Evolutionary conservation across 176 grass and related monocot genomes (phyloP), one percentile per base, ranked within the genome.

Genomic region (Themeda triandra): DNA sequence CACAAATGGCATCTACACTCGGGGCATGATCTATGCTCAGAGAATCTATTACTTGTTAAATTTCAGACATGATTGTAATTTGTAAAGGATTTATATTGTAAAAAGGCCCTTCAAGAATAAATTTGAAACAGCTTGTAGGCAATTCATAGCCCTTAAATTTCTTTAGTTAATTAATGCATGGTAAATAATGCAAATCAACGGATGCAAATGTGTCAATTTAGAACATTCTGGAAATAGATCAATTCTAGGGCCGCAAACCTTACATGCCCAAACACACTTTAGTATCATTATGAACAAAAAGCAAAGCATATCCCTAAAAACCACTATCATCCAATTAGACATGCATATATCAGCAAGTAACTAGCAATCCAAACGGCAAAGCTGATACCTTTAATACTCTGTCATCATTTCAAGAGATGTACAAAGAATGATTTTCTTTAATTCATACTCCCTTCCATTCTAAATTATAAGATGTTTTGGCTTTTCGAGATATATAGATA

Each of bases 1-100:
- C 46, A 45, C 62, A 75, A n/a, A 87, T 66, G 32, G 31, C 59
- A 65, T 77, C 27, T 69, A 70, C 40, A 78, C 19, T 53, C 65
- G 41, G 30, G 53, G 54, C 58, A 81, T 40, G 77, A 64, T 49
- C 31, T 49, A 41, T 25, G 80, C 10, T 56, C 7, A 8, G 6
- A 79, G 80, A 42, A 88, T 37, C 37, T 73, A 73, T 40, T 27
- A 78, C n/a, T 3, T 24, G 37, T 12, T 63, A 49, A 41, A 21
- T 59, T 28, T 18, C 49, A 63, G 7, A 70, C 59, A 76, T 42
- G 54, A 82, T 44, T 44, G 37, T 14, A 83, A 33, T 72, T 44
- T 44, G 27, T 14, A 83, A 46, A 63, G 35, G 40, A 48, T 63
- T 24, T 35, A 14, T 14, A 48, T 63, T 83, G 17, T 36, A 80